Evolutionary conservation across 164 flowering plant species (phyloP).

Genomic region (Magnolia kwangsiensis): DNA sequence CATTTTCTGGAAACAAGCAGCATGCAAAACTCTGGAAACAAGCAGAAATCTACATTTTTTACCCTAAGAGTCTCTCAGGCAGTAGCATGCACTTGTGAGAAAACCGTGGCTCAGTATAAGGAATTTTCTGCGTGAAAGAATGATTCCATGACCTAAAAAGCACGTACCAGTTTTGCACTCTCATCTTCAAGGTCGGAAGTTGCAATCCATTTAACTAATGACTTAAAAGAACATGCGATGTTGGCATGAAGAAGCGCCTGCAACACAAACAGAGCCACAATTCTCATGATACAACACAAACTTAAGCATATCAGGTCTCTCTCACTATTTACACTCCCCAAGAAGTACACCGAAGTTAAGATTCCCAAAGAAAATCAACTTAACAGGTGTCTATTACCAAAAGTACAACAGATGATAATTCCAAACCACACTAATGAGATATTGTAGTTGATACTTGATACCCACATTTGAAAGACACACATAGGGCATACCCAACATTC

Average conservation of each 20-base stretch:
- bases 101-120: background rate
- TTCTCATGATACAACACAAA: background rate
- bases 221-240: conserved; percentile 82
- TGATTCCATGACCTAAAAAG: background rate
- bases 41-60: background rate
- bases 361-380: too few relatives aligned
- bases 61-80: conserved; percentile 93
- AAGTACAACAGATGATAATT: too few relatives aligned
- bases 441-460: too few relatives aligned
- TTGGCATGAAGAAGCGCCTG: conserved; percentile 98
- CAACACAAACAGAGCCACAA: conserved; percentile 9
- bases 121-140: background rate
- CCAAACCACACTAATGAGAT: too few relatives aligned
- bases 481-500: too few relatives aligned
- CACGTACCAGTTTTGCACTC: conserved; percentile 55
- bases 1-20: too few relatives aligned
- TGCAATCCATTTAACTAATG: conserved; percentile 89
- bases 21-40: too few relatives aligned
- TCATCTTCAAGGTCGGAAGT: conserved; percentile 98
- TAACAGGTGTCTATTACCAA: too few relatives aligned
- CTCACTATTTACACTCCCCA: too few relatives aligned
- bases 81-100: conserved; percentile 63
- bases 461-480: too few relatives aligned
- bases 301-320: background rate
- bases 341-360: too few relatives aligned